phyloP scores from a whole-genome alignment of 768 basidiomycete genomes.

The Atractiella rhizophila region DNA sequence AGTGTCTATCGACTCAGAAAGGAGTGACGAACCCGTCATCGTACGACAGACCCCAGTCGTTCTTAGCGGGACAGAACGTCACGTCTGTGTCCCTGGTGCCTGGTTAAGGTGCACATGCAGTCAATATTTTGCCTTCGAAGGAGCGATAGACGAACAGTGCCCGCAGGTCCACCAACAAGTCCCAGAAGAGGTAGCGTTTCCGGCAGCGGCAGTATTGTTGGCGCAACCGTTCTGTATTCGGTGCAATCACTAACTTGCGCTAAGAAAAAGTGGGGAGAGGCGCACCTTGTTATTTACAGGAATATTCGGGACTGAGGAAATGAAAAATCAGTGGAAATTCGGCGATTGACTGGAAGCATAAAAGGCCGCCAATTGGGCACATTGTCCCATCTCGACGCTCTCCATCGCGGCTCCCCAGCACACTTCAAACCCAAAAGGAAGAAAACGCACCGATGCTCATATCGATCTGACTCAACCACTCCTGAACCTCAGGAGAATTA shows the following conservation, averaged over 20 bases:
- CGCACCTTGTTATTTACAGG: too few relatives aligned
- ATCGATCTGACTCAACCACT: constrained; percentile 53
- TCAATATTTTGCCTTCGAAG: constrained; percentile 6
- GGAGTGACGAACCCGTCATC: constrained; percentile 11
- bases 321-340: too few relatives aligned
- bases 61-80: constrained; percentile 41
- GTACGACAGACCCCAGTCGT: constrained; percentile 31
- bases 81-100: constrained; percentile 43
- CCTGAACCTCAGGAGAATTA: constrained; percentile 38
- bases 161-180: constrained; percentile 86
- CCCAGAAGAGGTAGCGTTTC: constrained; percentile 32
- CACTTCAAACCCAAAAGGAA: constrained; percentile 29
- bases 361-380: background rate
- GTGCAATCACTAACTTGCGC: too few relatives aligned
- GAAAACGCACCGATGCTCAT: too few relatives aligned
- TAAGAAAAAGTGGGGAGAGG: too few relatives aligned
- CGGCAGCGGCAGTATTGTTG: constrained; percentile 44
- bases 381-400: too few relatives aligned
- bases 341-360: too few relatives aligned
- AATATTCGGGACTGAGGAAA: constrained; percentile 35
- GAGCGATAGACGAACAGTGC: constrained; percentile 32
- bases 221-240: too few relatives aligned
- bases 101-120: constrained; percentile 66
- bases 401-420: background rate
- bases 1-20: background rate